phyloP scores from a whole-genome alignment of 192 early-diverging fungal species.

The Oehlia diaphana region DNA sequence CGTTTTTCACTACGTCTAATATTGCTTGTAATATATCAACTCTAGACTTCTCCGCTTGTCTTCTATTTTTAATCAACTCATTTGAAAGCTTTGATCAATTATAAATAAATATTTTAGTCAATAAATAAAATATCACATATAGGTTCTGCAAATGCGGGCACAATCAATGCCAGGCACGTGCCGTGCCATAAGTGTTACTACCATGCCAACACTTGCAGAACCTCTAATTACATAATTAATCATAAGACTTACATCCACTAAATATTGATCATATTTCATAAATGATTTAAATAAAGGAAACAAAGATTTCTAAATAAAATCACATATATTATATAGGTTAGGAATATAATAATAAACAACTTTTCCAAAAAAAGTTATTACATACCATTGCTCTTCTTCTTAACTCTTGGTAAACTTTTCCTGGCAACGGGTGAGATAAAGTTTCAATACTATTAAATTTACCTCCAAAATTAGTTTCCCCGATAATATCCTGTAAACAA shows the following conservation, averaged over 20 bases:
- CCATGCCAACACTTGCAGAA: no score
- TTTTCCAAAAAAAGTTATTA: not conserved
- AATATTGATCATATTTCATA: conserved; percentile 9
- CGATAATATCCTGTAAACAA: conserved; percentile 48
- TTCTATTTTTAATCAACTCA: not conserved
- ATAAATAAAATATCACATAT: not conserved
- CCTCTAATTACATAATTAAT: no score
- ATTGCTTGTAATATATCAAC: conserved; percentile 44
- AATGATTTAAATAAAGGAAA: conserved; percentile 18
- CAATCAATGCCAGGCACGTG: no score
- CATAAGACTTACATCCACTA: not conserved
- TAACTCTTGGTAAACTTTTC: conserved; percentile 28
- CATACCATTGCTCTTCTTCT: not conserved
- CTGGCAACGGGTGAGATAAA: conserved; percentile 47
- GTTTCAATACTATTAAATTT: conserved; percentile 50
- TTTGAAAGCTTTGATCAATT: conserved; percentile 1
- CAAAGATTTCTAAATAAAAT: conserved; percentile 2
- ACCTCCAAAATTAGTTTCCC: conserved; percentile 51
- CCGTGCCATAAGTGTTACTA: no score
- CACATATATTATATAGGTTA: not conserved
- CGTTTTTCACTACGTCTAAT: conserved; percentile 28
- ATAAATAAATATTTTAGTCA: not conserved
- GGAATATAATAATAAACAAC: not conserved
- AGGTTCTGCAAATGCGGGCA: no score
- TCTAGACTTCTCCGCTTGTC: not conserved